A percentile compares a stretch with the other conserved stretches of the same genome.
Evolutionary conservation across 2,329 filamentous ascomycete species (phyloP).

Genomic region (Pseudogymnoascus sp.): DNA sequence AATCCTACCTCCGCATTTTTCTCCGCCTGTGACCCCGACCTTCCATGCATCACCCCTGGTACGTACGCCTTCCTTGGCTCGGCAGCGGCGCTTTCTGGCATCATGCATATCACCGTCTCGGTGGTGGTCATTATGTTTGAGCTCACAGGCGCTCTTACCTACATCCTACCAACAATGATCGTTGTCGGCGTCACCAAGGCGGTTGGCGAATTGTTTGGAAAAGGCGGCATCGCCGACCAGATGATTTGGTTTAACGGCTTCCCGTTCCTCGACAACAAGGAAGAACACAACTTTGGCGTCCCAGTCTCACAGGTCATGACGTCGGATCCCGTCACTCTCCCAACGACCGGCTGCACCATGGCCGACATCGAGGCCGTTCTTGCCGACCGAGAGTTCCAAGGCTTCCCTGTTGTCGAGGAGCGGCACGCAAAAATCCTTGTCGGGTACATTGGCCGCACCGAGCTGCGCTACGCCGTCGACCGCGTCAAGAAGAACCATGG

Average conservation of each 20-base stretch:
- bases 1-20: constrained; percentile 82
- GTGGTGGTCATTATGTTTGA: constrained; percentile 99
- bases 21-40: constrained; percentile 78
- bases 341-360: constrained; percentile 66
- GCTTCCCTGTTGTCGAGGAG: constrained; percentile 86
- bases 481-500: constrained; percentile 63
- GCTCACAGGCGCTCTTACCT: constrained; percentile 90
- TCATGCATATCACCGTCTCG: constrained; percentile 96
- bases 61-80: constrained; percentile 96
- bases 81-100: constrained; percentile 82
- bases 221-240: constrained; percentile 90
- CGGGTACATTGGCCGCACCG: constrained; percentile 88
- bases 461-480: constrained; percentile 84
- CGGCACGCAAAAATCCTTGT: constrained; percentile 62
- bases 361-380: constrained; percentile 71
- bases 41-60: constrained; percentile 92
- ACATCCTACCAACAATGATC: constrained; percentile 98
- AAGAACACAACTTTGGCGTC: constrained; percentile 93
- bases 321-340: constrained; percentile 64
- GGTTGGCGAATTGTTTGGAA: constrained; percentile 84
- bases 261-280: constrained; percentile 93
- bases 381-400: constrained; percentile 74
- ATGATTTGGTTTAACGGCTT: constrained; percentile 99
- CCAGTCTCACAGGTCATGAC: constrained; percentile 90
- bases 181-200: constrained; percentile 96